Percentiles rank a stretch among this genome's conserved stretches.
phyloP scores from a whole-genome alignment of 441 rosid genomes.

The Kokia cookei region DNA sequence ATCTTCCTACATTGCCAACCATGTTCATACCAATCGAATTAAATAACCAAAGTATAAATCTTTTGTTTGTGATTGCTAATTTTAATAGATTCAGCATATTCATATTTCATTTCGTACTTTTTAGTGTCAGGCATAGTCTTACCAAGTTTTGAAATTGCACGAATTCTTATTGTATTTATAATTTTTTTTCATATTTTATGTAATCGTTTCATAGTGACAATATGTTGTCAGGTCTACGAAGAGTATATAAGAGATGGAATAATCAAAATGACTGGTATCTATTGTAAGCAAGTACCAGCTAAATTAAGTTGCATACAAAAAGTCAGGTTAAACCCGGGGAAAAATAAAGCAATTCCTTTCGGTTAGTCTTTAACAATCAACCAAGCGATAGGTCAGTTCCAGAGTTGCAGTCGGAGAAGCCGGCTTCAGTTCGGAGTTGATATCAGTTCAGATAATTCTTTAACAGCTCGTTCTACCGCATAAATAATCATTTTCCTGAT shows the following conservation, averaged over 20 bases:
- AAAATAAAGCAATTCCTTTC: not conserved
- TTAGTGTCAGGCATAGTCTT: too few relatives aligned
- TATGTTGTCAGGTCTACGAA: not conserved
- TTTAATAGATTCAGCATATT: too few relatives aligned
- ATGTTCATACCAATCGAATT: too few relatives aligned
- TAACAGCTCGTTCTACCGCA: conserved; percentile 43
- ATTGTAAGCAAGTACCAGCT: not conserved
- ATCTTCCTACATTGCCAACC: too few relatives aligned
- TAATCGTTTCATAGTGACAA: too few relatives aligned
- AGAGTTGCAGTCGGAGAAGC: not conserved
- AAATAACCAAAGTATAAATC: too few relatives aligned
- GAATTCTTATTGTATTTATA: too few relatives aligned
- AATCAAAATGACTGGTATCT: not conserved
- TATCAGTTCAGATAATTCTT: conserved; percentile 27
- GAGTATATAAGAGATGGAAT: not conserved
- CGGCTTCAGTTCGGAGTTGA: not conserved
- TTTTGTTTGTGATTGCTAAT: too few relatives aligned
- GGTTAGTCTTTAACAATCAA: not conserved
- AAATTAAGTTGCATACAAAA: not conserved
- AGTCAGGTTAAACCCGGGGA: not conserved
- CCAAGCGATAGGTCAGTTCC: not conserved
- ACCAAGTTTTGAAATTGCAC: too few relatives aligned
- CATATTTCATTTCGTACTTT: too few relatives aligned
- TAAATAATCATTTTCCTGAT: conserved; percentile 76
- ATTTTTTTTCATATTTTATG: not conserved